phyloP scores from a whole-genome alignment of 306 rosid species.

The Sicyos edulis region DNA sequence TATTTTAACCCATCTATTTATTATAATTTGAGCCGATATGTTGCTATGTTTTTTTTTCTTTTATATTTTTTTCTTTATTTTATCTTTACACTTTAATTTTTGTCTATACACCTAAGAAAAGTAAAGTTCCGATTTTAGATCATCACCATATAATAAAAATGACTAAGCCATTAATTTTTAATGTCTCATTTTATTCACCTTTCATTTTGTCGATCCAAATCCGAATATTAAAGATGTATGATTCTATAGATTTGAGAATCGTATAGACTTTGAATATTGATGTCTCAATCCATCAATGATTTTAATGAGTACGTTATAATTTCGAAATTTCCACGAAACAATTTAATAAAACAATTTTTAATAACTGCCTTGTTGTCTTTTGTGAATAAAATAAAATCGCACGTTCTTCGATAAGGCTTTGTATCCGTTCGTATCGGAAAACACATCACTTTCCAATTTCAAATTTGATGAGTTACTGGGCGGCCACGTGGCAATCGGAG shows the following conservation, averaged over 20 bases:
- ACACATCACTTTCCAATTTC: background rate
- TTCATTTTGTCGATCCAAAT: background rate
- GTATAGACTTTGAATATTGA: background rate
- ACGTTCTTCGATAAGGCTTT: background rate
- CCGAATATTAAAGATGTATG: background rate
- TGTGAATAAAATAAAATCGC: background rate
- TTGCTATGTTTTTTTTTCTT: too few species aligned
- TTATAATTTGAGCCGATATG: too few species aligned
- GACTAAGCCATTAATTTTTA: too few species aligned
- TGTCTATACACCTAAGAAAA: too few species aligned
- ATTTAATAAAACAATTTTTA: background rate
- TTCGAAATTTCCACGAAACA: background rate
- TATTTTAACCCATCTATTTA: too few species aligned
- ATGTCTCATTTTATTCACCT: too few species aligned
- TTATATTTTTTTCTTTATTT: too few species aligned
- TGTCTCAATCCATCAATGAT: background rate
- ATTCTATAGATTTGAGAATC: background rate
- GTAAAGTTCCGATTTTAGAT: too few species aligned
- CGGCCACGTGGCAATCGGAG: background rate
- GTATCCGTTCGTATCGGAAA: background rate
- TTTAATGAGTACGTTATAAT: background rate
- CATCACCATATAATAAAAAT: too few species aligned
- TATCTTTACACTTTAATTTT: too few species aligned
- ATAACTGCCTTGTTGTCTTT: background rate
- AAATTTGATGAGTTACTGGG: background rate